Base-by-base conservation (phyloP, 2,329 filamentous ascomycete species). In the Claviceps purpurea region DNA sequence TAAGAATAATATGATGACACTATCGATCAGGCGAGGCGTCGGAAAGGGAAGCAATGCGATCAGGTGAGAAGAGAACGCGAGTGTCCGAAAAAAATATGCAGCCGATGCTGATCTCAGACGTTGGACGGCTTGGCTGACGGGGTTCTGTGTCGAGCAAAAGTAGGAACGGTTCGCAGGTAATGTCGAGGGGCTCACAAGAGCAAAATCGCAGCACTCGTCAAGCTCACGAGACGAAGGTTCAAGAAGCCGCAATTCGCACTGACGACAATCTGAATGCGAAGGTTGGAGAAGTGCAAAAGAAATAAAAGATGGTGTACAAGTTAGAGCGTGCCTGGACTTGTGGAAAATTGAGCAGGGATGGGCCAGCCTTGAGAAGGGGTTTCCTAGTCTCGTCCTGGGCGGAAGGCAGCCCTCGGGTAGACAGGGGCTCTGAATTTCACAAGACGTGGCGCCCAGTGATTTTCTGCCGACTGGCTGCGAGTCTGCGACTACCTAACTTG, bases 271-370 rank as follows among this genome's bases (percentile, higher is more conserved):
- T 38, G 26, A 47, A 43, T 42, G 52, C 42, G n/a, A n/a, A 51
- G 37, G 24, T 46, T 52, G 42, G 41, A 38, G n/a, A 49, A 16
- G 22, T 43, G 41, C 41, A 42, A 54, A 51, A 50, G 47, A 47
- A 42, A 52, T 30, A 43, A 50, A 56, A 49, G 39, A 51, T 43
- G 34, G 44, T 51, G 49, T 47, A 37, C n/a, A 34, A 34, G 10
- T 11, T 34, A 24, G 48, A 38, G 37, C 37, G 37, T 44, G 46
- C 42, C 43, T 51, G 37, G 49, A 39, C 40, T 8, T 41, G 49
- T 49, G 47, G 52, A 52, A 51, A 50, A 40, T 24, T 24, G 47
- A 44, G 43, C 52, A 54, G 52, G 52, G 48, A 54, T 50, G 44
- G 22, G 26, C 46, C 47, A 51, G 50, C 37, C 52, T 51, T 49